phyloP scores from a whole-genome alignment of 2,329 filamentous ascomycete genomes.

The Trichoderma sp. region DNA sequence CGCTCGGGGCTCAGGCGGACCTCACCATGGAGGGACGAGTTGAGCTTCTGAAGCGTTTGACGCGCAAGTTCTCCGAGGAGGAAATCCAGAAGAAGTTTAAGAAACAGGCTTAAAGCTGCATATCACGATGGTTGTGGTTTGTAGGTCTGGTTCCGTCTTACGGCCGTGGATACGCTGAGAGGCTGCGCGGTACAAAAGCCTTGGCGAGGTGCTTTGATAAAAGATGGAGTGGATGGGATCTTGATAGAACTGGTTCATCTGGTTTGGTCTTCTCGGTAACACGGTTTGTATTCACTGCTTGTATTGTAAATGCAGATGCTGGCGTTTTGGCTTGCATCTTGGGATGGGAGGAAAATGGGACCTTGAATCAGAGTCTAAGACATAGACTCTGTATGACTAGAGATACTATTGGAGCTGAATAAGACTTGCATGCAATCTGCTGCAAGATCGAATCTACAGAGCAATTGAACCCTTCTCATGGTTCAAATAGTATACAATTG shows the following conservation, averaged over 20 bases:
- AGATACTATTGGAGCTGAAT: not conserved
- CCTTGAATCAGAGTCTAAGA: not conserved
- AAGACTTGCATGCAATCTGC: not conserved
- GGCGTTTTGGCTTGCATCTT: conserved; percentile 7
- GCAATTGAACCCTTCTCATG: too few species aligned
- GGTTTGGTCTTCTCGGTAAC: not conserved
- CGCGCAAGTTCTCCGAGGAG: conserved; percentile 65
- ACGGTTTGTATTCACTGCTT: not conserved
- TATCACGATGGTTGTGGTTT: not conserved
- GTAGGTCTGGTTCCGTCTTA: not conserved
- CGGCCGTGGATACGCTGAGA: not conserved
- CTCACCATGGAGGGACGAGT: conserved; percentile 67
- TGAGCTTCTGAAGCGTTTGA: conserved; percentile 65
- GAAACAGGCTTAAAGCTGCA: conserved; percentile 4
- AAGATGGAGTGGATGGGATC: not conserved
- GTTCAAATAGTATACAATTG: not conserved
- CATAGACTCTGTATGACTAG: conserved; percentile 5
- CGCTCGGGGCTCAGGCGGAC: conserved; percentile 69
- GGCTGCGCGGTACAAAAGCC: not conserved
- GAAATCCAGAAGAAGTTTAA: conserved; percentile 63
- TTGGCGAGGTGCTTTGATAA: not conserved
- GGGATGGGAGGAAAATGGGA: not conserved
- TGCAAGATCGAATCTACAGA: too few species aligned
- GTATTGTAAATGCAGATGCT: conserved; percentile 4
- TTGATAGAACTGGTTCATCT: not conserved